These are phyloP conservation scores for Hypoxylon lienhwacheense DNA, from an alignment of 495 filamentous ascomycete species.

Conservation along the genomic window DNA sequence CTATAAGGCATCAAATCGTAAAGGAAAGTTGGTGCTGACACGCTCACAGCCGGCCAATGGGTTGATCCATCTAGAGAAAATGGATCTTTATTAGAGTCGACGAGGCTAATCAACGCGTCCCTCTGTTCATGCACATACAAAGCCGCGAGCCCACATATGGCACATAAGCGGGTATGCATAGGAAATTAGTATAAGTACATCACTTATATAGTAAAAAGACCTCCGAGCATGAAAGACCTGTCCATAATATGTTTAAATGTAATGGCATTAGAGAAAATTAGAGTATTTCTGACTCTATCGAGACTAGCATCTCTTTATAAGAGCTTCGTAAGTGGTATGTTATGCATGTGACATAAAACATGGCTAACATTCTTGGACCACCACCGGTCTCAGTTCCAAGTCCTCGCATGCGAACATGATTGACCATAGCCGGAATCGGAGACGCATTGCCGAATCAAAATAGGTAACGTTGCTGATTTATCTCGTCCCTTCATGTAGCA, in stretches of 20 bases:
- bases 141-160: neutral
- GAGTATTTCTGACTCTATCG: constrained; percentile 17
- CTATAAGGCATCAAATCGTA: neutral
- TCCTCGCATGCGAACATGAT: constrained; percentile 13
- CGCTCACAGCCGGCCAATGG: constrained; percentile 55
- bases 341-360: constrained; percentile 22
- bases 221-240: neutral
- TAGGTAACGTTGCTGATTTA: constrained; percentile 19
- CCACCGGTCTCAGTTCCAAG: constrained; percentile 12
- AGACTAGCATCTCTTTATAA: constrained; percentile 23
- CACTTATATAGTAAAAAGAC: neutral
- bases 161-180: neutral
- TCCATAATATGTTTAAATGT: constrained; percentile 7
- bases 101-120: neutral
- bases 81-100: constrained; percentile 33
- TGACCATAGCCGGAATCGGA: constrained; percentile 13
- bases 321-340: constrained; percentile 29
- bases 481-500: constrained; percentile 25
- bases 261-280: constrained; percentile 36
- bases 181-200: neutral
- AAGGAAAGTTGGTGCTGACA: constrained; percentile 1
- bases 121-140: neutral
- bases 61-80: constrained; percentile 55
- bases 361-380: constrained; percentile 15
- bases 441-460: constrained; percentile 23